These are phyloP conservation scores for Ballota nigra DNA, from an alignment of 257 asterid genomes.

Conservation along the genomic window DNA sequence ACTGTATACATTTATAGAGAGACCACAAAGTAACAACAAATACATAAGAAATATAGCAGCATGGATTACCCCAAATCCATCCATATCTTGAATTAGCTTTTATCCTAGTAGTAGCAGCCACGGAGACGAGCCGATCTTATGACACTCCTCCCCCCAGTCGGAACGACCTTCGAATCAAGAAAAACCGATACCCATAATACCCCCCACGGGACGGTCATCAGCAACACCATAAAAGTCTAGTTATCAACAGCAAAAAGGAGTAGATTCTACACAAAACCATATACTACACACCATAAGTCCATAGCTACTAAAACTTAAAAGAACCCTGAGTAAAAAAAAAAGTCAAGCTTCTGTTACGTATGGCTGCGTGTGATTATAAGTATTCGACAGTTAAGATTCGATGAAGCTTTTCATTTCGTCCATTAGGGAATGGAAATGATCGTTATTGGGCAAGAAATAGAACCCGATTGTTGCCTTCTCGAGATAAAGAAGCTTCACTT, in stretches of 20 bases:
- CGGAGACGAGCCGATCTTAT: background rate
- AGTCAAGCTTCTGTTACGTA: slow-evolving; percentile 37
- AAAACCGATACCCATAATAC: slow-evolving; percentile 6
- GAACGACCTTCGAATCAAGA: background rate
- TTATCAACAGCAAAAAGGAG: slow-evolving; percentile 28
- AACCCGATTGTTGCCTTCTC: slow-evolving; percentile 55
- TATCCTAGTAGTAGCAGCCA: slow-evolving; percentile 18
- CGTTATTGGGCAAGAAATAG: slow-evolving; percentile 55
- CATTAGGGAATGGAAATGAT: slow-evolving; percentile 44
- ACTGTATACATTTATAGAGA: slow-evolving; percentile 18
- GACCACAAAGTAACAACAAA: slow-evolving; percentile 18
- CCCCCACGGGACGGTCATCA: slow-evolving; percentile 25
- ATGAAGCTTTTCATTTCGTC: slow-evolving; percentile 48
- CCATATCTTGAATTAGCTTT: slow-evolving; percentile 42
- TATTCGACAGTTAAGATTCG: slow-evolving; percentile 33
- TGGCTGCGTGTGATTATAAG: slow-evolving; percentile 24
- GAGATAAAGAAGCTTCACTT: slow-evolving; percentile 46
- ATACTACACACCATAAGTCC: slow-evolving; percentile 39
- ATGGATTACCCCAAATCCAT: slow-evolving; percentile 36
- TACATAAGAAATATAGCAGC: slow-evolving; percentile 38
- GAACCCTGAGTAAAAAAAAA: slow-evolving; percentile 20
- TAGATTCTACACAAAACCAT: slow-evolving; percentile 35
- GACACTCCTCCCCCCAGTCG: background rate
- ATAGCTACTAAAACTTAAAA: slow-evolving; percentile 7
- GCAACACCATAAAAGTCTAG: slow-evolving; percentile 28